Evolutionary conservation across 1,139 yeast species (phyloP).

Genomic region (Geotrichum klebahnii): DNA sequence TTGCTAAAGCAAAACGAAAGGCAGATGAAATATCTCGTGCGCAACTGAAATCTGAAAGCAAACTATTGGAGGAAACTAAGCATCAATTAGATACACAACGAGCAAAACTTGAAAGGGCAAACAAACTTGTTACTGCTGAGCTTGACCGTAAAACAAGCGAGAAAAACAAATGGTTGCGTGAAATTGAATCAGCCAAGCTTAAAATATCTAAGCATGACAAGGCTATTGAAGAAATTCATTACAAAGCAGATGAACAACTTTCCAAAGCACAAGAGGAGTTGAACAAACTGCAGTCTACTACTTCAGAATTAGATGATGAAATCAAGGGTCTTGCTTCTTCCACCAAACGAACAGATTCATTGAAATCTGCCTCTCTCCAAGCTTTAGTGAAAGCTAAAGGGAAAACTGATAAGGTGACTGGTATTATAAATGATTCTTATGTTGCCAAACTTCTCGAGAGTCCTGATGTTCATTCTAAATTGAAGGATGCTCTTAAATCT

Average conservation of each 20-base stretch:
- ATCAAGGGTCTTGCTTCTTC: conserved; percentile 34
- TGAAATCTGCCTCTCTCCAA: conserved; percentile 26
- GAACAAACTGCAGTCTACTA: conserved; percentile 10
- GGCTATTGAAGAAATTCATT: conserved; percentile 5
- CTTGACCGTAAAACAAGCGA: conserved; percentile 25
- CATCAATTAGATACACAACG: conserved; percentile 41
- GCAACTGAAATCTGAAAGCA: conserved; percentile 48
- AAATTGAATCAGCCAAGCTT: conserved; percentile 23
- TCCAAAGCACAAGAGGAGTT: conserved; percentile 3
- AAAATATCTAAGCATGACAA: conserved; percentile 19
- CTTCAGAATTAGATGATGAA: conserved; percentile 41
- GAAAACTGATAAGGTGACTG: conserved; percentile 30
- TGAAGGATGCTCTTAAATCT: conserved; percentile 24
- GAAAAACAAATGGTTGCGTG: conserved; percentile 27
- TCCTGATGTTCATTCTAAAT: conserved; percentile 27
- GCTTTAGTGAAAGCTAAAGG: conserved; percentile 25
- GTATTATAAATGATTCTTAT: conserved; percentile 28
- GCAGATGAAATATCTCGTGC: conserved; percentile 50
- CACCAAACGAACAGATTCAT: conserved; percentile 25
- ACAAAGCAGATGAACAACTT: conserved; percentile 6
- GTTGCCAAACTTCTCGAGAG: conserved; percentile 26
- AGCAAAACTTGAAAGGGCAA: conserved; percentile 33
- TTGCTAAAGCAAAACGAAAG: conserved; percentile 45
- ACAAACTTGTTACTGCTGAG: conserved; percentile 29
- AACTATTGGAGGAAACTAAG: conserved; percentile 45